Percentiles rank a stretch among this genome's conserved stretches.
phyloP scores from a whole-genome alignment of 1,284 basidiomycete species.

The Irpex sp. region DNA sequence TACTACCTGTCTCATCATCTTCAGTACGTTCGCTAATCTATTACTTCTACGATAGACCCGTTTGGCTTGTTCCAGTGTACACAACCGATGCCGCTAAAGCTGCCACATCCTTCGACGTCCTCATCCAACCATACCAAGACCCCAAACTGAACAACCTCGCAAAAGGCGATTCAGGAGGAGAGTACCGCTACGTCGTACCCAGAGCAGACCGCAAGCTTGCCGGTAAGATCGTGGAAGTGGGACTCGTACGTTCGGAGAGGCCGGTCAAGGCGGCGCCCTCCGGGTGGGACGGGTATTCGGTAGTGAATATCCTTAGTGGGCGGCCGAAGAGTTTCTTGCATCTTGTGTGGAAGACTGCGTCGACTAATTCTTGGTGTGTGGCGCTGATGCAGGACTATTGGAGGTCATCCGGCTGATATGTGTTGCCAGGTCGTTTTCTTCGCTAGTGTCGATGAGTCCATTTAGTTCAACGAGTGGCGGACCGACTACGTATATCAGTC shows the following conservation, averaged over 20 bases:
- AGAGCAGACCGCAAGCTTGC: not conserved
- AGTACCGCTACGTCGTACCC: slow-evolving; percentile 6
- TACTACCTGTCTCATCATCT: too few relatives aligned
- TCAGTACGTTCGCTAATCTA: too few relatives aligned
- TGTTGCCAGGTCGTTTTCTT: slow-evolving; percentile 4
- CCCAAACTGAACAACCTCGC: slow-evolving; percentile 4
- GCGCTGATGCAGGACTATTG: not conserved
- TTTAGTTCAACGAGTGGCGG: not conserved
- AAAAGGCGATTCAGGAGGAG: slow-evolving; percentile 3
- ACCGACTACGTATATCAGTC: slow-evolving; percentile 1
- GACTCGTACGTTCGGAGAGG: not conserved
- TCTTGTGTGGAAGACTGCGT: slow-evolving; percentile 7
- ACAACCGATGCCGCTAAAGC: slow-evolving; percentile 2
- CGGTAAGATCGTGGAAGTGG: slow-evolving; percentile 4
- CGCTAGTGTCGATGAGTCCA: slow-evolving; percentile 3
- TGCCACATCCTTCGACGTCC: slow-evolving; percentile 7
- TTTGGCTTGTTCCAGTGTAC: slow-evolving; percentile 1
- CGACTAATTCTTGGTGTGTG: slow-evolving; percentile 4
- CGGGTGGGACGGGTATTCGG: slow-evolving; percentile 3
- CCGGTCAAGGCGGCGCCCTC: not conserved
- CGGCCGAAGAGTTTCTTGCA: slow-evolving; percentile 4
- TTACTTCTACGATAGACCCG: too few relatives aligned
- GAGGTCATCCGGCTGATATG: not conserved
- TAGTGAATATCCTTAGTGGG: slow-evolving; percentile 3
- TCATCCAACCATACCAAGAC: slow-evolving; percentile 3